Conservation (phyloP, 2,329 filamentous ascomycete species). For the Venturia effusa region DNA sequence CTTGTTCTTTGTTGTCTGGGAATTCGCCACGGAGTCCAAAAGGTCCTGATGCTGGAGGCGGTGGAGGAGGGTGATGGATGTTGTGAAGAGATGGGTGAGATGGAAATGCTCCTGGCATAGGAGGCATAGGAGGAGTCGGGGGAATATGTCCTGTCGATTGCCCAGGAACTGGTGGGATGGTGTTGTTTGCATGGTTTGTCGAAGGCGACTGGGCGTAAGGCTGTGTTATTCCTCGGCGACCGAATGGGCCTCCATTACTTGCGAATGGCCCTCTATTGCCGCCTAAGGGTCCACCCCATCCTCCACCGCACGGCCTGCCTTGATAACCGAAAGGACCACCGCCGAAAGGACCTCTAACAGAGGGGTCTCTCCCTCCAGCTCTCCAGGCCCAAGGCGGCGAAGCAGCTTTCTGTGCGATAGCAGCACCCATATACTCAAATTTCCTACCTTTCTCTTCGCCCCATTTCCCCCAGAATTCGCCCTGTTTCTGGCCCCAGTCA, state of each 20-base stretch:
- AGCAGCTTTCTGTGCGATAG: constrained; percentile 4
- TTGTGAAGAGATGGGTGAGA: neutral
- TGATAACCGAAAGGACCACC: neutral
- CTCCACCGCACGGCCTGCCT: neutral
- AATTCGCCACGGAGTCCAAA: neutral
- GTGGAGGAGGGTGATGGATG: neutral
- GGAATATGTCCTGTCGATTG: neutral
- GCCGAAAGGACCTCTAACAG: neutral
- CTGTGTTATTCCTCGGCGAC: neutral
- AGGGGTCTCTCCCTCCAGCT: neutral
- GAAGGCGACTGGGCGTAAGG: neutral
- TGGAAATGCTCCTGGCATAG: constrained; percentile 6
- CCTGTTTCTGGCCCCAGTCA: constrained; percentile 4
- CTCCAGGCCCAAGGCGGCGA: neutral
- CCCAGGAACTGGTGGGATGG: neutral
- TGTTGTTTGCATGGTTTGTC: neutral
- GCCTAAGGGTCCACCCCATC: neutral
- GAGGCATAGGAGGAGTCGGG: neutral
- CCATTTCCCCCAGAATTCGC: constrained; percentile 1
- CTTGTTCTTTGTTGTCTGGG: neutral
- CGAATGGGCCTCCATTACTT: neutral
- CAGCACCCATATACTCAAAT: neutral
- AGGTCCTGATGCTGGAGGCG: neutral
- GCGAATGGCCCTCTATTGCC: neutral
- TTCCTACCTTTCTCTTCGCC: constrained; percentile 6